These are phyloP conservation scores for Hypoxylon sp. DNA, from an alignment of 2,329 filamentous ascomycete genomes.

Conservation along the genomic window DNA sequence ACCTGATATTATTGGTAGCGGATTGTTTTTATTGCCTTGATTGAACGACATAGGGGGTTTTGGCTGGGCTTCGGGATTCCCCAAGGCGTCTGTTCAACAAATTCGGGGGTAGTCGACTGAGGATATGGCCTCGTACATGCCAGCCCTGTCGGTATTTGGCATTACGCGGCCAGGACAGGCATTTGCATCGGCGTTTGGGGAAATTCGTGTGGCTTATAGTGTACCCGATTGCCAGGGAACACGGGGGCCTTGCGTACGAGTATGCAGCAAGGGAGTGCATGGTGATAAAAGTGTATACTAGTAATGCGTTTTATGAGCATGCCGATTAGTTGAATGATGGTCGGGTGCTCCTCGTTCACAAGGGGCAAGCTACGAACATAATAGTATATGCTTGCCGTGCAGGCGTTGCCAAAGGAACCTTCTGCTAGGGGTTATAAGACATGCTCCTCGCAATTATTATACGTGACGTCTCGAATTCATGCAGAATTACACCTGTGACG, in stretches of 20 bases:
- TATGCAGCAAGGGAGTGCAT: slow-evolving; percentile 46
- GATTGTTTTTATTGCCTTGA: slow-evolving; percentile 33
- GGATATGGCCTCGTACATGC: slow-evolving; percentile 24
- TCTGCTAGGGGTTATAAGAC: not conserved
- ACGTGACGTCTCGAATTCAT: not conserved
- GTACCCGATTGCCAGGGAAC: slow-evolving; percentile 39
- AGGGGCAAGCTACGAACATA: slow-evolving; percentile 13
- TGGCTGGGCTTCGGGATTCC: slow-evolving; percentile 21
- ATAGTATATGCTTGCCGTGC: slow-evolving; percentile 1
- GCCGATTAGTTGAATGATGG: slow-evolving; percentile 22
- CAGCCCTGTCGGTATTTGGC: slow-evolving; percentile 39
- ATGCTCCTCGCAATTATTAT: not conserved
- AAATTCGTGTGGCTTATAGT: slow-evolving; percentile 36
- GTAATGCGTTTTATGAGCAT: slow-evolving; percentile 34
- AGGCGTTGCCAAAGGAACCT: not conserved
- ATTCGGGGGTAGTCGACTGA: slow-evolving; percentile 19
- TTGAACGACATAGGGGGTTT: slow-evolving; percentile 24
- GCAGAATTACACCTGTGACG: no score
- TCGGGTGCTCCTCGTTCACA: slow-evolving; percentile 23
- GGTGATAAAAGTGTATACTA: slow-evolving; percentile 48
- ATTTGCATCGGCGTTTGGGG: slow-evolving; percentile 50
- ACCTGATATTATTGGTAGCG: slow-evolving; percentile 26
- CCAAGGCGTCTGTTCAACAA: slow-evolving; percentile 27
- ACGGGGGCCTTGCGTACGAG: slow-evolving; percentile 49
- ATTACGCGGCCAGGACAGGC: slow-evolving; percentile 42